phyloP scores from a whole-genome alignment of 306 rosid species.

The Cicer arietinum region DNA sequence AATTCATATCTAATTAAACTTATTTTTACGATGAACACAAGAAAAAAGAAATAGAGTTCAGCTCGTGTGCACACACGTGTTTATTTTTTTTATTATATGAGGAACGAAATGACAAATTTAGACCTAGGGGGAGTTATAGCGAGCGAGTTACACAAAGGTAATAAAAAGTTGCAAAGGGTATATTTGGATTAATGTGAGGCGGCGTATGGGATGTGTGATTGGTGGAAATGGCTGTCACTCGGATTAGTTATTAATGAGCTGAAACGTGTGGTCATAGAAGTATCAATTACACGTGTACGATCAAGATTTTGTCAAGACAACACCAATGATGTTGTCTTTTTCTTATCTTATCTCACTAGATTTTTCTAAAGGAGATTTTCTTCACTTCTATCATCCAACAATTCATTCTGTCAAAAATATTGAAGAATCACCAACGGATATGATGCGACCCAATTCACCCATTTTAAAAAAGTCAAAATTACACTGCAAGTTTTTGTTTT shows the following conservation, averaged over 20 bases:
- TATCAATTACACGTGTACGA: slow-evolving; percentile 35
- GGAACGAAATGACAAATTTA: background rate
- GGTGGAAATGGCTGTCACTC: slow-evolving; percentile 9
- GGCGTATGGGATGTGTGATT: slow-evolving; percentile 8
- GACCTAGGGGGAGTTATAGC: too few relatives aligned
- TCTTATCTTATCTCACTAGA: slow-evolving; percentile 42
- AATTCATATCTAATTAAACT: too few relatives aligned
- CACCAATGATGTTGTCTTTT: slow-evolving; percentile 2
- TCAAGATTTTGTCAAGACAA: too few relatives aligned
- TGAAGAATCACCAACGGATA: too few relatives aligned
- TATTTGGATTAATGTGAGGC: background rate
- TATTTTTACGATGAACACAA: too few relatives aligned
- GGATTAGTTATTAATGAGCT: slow-evolving; percentile 6
- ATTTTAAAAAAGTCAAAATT: too few relatives aligned
- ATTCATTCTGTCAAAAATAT: background rate
- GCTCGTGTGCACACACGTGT: background rate
- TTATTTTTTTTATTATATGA: too few relatives aligned
- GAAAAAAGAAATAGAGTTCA: too few relatives aligned
- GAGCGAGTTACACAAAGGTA: too few relatives aligned
- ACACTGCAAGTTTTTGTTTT: too few relatives aligned
- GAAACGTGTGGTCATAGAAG: slow-evolving; percentile 10
- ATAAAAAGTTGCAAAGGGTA: background rate
- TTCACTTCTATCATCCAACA: background rate
- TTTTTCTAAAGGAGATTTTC: slow-evolving; percentile 3
- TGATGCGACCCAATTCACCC: too few relatives aligned